Evolutionary conservation across 768 basidiomycete genomes (phyloP), one percentile per base, ranked within the genome.

Genomic region (Cystobasidiopsis lactophilus): DNA sequence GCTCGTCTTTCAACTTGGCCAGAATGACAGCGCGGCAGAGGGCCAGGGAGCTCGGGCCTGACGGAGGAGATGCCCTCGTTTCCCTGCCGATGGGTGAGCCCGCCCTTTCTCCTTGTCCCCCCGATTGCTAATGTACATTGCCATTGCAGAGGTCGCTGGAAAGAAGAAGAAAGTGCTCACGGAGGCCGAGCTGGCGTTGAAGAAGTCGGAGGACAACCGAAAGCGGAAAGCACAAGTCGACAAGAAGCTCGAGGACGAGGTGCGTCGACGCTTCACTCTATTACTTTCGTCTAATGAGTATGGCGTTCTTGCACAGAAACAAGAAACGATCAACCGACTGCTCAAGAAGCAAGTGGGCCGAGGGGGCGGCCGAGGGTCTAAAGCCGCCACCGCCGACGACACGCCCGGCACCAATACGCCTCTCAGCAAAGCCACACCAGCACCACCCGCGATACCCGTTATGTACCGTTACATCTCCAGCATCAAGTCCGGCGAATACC

Each of bases 251-350:
- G 80, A 83, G 62, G 82, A 85, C 53, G 83, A 85, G 75, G 83
- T 78, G 51, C 49, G 63, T 58, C 14, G 13, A 1, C 24, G 13
- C 40, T 13, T 41, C 11, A 14, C 4, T 43, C 39, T 47, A 24
- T 49, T 24, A 10, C 14, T 4, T n/a, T n/a, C n/a, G n/a, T n/a
- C n/a, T n/a, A n/a, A n/a, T n/a, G n/a, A n/a, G n/a, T n/a, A n/a
- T n/a, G n/a, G n/a, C n/a, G n/a, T n/a, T n/a, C 33, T 29, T 33
- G 11, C n/a, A 19, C 46, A 50, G 47, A 57, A 85, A 81, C 77
- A 77, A 23, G 85, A 86, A 61, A 86, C 85, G 0, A 86, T 88
- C 65, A 85, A 85, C 60, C 78, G 85, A 26, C 72, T 88, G 14
- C 73, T 88, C 13, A 84, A 84, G 65, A 86, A 85, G 66, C 82